These are phyloP conservation scores for Zasmidium angulare DNA, from an alignment of 2,329 filamentous ascomycete species.

Conservation along the genomic window DNA sequence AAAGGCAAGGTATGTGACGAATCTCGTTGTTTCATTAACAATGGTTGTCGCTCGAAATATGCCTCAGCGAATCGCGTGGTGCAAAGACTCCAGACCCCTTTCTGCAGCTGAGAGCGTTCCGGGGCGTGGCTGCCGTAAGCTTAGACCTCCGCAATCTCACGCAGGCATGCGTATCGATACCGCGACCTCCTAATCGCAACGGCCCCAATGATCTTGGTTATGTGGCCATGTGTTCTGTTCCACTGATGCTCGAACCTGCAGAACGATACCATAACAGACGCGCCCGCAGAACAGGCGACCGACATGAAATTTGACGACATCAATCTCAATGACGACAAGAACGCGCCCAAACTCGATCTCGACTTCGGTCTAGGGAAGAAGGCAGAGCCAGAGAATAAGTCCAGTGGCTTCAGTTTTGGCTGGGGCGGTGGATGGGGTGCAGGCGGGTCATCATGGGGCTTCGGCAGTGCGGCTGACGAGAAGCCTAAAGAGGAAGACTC, in stretches of 20 bases:
- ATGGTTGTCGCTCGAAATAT: slow-evolving; percentile 8
- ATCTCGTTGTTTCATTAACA: slow-evolving; percentile 8
- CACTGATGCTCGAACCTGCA: slow-evolving; percentile 18
- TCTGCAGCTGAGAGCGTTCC: slow-evolving; percentile 12
- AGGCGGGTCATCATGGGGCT: slow-evolving; percentile 36
- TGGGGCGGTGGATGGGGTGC: slow-evolving; percentile 37
- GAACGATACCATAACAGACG: slow-evolving; percentile 29
- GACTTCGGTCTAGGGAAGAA: slow-evolving; percentile 39
- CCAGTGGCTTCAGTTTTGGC: slow-evolving; percentile 34
- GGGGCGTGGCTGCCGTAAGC: slow-evolving; percentile 24
- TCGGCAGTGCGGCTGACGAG: slow-evolving; percentile 26
- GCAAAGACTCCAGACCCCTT: slow-evolving; percentile 13
- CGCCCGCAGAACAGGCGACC: slow-evolving; percentile 26
- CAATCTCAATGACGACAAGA: slow-evolving; percentile 44
- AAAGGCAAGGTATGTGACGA: slow-evolving; percentile 36
- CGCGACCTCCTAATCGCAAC: slow-evolving; percentile 20
- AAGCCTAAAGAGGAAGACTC: slow-evolving; percentile 26
- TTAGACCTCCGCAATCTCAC: slow-evolving; percentile 34
- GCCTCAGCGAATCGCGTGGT: slow-evolving; percentile 17
- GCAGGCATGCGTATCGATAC: slow-evolving; percentile 28
- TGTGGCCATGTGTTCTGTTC: slow-evolving; percentile 15
- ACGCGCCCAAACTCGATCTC: slow-evolving; percentile 49
- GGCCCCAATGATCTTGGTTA: slow-evolving; percentile 1
- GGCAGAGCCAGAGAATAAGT: slow-evolving; percentile 28
- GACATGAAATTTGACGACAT: slow-evolving; percentile 49